Evolutionary conservation across 495 filamentous ascomycete genomes (phyloP).

Genomic region (Trichoderma virens): DNA sequence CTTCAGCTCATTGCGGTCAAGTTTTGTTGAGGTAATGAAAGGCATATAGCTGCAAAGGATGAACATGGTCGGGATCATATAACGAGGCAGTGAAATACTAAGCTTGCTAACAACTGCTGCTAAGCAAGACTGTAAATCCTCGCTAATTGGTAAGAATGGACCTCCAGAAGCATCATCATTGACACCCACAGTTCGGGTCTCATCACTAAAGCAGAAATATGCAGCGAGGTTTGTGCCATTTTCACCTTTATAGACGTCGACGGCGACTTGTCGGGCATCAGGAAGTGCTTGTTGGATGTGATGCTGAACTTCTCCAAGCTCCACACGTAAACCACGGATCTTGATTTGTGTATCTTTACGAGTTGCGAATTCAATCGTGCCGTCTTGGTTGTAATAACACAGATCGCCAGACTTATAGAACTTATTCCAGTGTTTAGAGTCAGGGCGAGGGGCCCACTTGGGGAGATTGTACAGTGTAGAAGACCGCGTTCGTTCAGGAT

Average conservation of each 20-base stretch:
- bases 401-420: constrained; percentile 36
- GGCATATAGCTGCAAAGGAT: constrained; percentile 12
- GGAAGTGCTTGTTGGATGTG: constrained; percentile 1
- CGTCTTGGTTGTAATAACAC: constrained; percentile 35
- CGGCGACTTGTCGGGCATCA: constrained; percentile 7
- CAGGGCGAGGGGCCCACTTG: constrained; percentile 12
- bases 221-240: constrained; percentile 27
- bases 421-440: constrained; percentile 14
- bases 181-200: constrained; percentile 16
- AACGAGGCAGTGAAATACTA: constrained; percentile 8
- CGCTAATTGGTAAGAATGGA: constrained; percentile 12
- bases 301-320: constrained; percentile 9
- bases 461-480: background rate
- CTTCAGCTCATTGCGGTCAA: background rate
- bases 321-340: constrained; percentile 4
- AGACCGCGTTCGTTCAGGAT: constrained; percentile 15
- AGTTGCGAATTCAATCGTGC: constrained; percentile 33
- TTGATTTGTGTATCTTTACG: constrained; percentile 16
- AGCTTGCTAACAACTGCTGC: constrained; percentile 6
- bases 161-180: constrained; percentile 19
- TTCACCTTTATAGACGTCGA: constrained; percentile 17
- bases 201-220: constrained; percentile 25
- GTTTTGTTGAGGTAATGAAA: constrained; percentile 37
- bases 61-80: constrained; percentile 18
- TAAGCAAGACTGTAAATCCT: background rate